Evolutionary conservation across 1,284 basidiomycete species (phyloP).

Genomic region (Cutaneotrichosporon sp.): DNA sequence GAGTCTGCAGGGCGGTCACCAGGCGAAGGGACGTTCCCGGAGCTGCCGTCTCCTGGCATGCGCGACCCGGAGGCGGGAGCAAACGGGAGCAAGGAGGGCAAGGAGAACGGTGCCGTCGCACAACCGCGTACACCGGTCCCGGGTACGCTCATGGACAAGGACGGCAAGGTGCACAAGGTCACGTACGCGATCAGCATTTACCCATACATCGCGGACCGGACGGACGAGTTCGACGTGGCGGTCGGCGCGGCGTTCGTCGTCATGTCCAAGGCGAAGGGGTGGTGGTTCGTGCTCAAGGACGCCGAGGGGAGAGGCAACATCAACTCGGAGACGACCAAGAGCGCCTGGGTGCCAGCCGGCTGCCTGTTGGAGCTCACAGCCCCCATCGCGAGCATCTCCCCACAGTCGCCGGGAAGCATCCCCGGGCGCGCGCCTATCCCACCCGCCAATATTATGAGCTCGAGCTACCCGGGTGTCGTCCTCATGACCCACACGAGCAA

Average conservation of each 20-base stretch:
- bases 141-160: conserved; percentile 39
- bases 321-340: conserved; percentile 69
- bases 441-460: conserved; percentile 84
- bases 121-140: conserved; percentile 11
- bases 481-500: conserved; percentile 93
- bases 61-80: conserved; percentile 27
- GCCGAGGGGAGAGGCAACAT: conserved; percentile 78
- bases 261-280: conserved; percentile 88
- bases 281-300: conserved; percentile 99
- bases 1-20: conserved; percentile 28
- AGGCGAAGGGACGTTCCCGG: conserved; percentile 41
- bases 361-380: conserved; percentile 91
- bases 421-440: conserved; percentile 64
- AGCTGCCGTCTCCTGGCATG: conserved; percentile 48
- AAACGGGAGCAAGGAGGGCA: conserved; percentile 1
- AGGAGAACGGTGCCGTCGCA: not conserved
- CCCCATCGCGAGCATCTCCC: conserved; percentile 55
- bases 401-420: conserved; percentile 9
- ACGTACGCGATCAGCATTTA: conserved; percentile 58
- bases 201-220: conserved; percentile 88
- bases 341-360: conserved; percentile 80
- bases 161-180: conserved; percentile 43
- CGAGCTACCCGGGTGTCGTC: conserved; percentile 89
- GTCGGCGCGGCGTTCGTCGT: conserved; percentile 94
- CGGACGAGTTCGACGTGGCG: conserved; percentile 96